Percentiles rank a stretch among this genome's conserved stretches.
phyloP scores from a whole-genome alignment of 2,329 filamentous ascomycete species.

The Harringtonia aguacate region DNA sequence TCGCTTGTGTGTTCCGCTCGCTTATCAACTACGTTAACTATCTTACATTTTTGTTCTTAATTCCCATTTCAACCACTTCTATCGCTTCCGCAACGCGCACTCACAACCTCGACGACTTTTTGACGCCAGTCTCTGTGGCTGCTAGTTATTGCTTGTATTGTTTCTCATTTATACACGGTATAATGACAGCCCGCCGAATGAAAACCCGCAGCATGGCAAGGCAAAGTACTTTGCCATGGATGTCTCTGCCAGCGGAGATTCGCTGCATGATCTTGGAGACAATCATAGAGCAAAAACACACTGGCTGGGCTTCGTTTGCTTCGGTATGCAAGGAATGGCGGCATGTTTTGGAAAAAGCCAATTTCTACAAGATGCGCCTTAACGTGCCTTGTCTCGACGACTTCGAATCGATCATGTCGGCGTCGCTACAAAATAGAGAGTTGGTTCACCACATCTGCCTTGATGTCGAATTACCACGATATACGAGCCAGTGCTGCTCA shows the following conservation, averaged over 20 bases:
- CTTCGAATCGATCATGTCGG: constrained; percentile 12
- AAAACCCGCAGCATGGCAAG: constrained; percentile 4
- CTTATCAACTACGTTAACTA: too few relatives aligned
- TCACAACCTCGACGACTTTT: background rate
- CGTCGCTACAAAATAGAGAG: constrained; percentile 7
- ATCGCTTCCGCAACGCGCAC: too few relatives aligned
- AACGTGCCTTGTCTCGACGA: constrained; percentile 14
- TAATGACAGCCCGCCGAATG: constrained; percentile 1
- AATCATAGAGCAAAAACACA: constrained; percentile 17
- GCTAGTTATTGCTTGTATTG: constrained; percentile 1
- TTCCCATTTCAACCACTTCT: too few relatives aligned
- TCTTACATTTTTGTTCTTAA: too few relatives aligned
- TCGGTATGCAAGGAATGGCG: constrained; percentile 26
- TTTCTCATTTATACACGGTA: background rate
- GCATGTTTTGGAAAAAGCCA: constrained; percentile 17
- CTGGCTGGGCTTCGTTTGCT: constrained; percentile 21
- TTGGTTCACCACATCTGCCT: constrained; percentile 20
- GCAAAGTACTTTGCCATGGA: constrained; percentile 9
- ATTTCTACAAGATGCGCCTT: constrained; percentile 18
- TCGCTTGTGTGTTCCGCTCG: too few relatives aligned
- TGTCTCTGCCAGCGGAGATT: constrained; percentile 18
- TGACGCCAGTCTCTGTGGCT: background rate
- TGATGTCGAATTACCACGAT: constrained; percentile 18
- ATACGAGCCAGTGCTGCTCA: constrained; percentile 14
- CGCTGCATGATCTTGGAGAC: constrained; percentile 19